Percentiles rank a stretch among this genome's conserved stretches.
These are phyloP conservation scores for Theobroma grandiflorum DNA, from an alignment of 441 rosid genomes.

Conservation along the genomic window DNA sequence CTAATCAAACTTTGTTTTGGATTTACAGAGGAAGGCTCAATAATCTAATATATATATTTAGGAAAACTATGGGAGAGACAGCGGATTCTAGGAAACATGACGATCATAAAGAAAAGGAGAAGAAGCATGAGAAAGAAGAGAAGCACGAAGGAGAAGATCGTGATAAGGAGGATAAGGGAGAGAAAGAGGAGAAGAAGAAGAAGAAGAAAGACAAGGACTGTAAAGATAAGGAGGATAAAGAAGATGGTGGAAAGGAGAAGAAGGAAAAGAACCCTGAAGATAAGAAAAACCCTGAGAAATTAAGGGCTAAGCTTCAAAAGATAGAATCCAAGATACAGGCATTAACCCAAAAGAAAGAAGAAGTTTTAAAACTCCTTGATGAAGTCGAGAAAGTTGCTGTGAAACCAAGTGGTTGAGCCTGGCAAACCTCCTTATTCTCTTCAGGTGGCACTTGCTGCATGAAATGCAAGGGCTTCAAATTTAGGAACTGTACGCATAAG, in stretches of 20 bases:
- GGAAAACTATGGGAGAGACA: constrained; percentile 52
- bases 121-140: constrained; percentile 43
- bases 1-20: neutral
- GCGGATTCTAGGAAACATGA: constrained; percentile 43
- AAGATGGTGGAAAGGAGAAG: constrained; percentile 54
- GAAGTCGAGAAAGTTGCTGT: constrained; percentile 48
- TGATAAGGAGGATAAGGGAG: constrained; percentile 53
- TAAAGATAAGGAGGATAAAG: constrained; percentile 58
- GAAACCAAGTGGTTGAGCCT: constrained; percentile 27
- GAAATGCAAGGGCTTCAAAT: neutral
- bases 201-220: constrained; percentile 56
- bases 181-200: constrained; percentile 40
- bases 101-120: constrained; percentile 46
- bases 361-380: constrained; percentile 53
- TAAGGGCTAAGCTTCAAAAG: constrained; percentile 67
- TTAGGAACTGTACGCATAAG: neutral
- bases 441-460: neutral
- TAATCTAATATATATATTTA: neutral
- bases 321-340: constrained; percentile 71
- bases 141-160: constrained; percentile 34
- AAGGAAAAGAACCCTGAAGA: constrained; percentile 77
- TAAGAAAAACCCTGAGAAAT: constrained; percentile 62
- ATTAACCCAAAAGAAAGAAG: constrained; percentile 58
- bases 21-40: neutral
- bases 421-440: neutral